Evolutionary conservation across 352 stramenopile genomes (phyloP), one percentile per base, ranked within the genome.

Genomic region (Globisporangium canariense): DNA sequence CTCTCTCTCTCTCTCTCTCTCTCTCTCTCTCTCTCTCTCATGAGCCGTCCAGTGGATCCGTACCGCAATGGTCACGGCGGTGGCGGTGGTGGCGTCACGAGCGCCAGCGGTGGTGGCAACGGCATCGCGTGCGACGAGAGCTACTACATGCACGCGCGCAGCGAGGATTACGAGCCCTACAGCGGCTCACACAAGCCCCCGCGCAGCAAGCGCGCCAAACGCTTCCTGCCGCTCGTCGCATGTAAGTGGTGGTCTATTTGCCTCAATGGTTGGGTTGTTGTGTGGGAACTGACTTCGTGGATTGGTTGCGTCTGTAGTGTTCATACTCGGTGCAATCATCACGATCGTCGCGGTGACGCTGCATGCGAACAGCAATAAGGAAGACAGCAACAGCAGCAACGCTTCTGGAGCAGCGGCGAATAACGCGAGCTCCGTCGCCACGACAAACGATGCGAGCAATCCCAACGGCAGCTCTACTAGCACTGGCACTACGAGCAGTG

Each of bases 241-340:
- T n/a, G 62, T 67, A 36, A 46, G 62, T 63, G 2, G 7, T 9
- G 1, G 28, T 22, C 4, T 20, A 18, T 25, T n/a, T 54, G n/a
- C 11, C 1, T 54, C 22, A 4, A 9, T 32, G 16, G n/a, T 7
- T 28, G 25, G 25, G 25, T 28, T 28, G 25, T 28, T 53, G 13
- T 40, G 18, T n/a, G 51, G 30, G 22, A 11, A 6, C 13, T 57
- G 32, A 58, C 52, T 45, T n/a, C 25, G 50, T 53, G 55, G 7
- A 28, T 43, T 43, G 56, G 22, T 11, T 41, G 3, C 32, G 8
- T 60, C 8, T 52, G 13, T 67, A 34, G 74, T 83, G 57, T 52
- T 86, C 9, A 51, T 83, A 32, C 54, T 74, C 16, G 69, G 57
- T n/a, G 53, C 66, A 22, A 69, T 77, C 54, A 71, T 88, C 63